phyloP scores from a whole-genome alignment of 192 early-diverging fungal genomes.

The Dimargaris xerosporica region DNA sequence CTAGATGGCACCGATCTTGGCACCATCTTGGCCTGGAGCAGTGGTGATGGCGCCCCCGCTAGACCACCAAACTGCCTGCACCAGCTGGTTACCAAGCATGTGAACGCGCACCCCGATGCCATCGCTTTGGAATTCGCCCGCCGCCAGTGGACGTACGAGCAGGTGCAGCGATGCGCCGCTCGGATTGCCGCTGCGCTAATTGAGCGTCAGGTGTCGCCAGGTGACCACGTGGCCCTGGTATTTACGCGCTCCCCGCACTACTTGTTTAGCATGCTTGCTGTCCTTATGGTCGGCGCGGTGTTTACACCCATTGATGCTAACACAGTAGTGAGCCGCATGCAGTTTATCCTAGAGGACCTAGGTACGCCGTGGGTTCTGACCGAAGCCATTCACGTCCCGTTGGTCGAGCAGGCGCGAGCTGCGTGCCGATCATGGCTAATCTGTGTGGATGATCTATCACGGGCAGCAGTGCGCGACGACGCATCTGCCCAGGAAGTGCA shows the following conservation, averaged over 20 bases:
- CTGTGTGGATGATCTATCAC: no score
- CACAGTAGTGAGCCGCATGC: not conserved
- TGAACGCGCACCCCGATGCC: not conserved
- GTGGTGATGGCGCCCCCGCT: not conserved
- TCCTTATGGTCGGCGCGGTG: not conserved
- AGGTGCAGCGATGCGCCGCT: not conserved
- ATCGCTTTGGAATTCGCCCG: not conserved
- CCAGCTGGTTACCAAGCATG: not conserved
- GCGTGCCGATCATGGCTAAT: no score
- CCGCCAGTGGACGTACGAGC: not conserved
- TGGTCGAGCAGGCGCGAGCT: not conserved
- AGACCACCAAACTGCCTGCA: not conserved
- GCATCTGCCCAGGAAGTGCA: not conserved
- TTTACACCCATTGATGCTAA: not conserved
- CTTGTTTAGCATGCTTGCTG: not conserved
- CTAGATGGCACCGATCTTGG: not conserved
- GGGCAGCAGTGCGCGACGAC: no score
- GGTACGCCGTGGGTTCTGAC: not conserved
- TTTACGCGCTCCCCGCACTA: not conserved
- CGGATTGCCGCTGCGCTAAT: not conserved
- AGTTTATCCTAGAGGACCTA: not conserved
- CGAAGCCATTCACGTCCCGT: no score
- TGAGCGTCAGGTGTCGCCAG: not conserved
- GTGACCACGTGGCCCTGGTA: not conserved
- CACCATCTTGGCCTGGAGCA: not conserved